Conservation (phyloP, 2,329 filamentous ascomycete genomes). For the Ophiostoma novo-ulmi region DNA sequence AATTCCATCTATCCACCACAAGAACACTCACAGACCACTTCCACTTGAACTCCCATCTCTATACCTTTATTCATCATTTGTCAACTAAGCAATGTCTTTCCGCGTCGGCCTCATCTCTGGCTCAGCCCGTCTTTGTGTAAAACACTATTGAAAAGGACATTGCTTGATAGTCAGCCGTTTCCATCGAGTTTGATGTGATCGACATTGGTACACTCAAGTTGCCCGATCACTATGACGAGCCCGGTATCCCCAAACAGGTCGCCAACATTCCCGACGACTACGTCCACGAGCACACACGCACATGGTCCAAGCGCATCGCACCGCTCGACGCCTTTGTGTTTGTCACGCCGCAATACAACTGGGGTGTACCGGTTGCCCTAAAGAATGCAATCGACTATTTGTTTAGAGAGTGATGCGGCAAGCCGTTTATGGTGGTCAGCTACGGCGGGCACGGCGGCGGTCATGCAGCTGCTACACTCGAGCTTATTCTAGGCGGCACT, state of each 20-base stretch:
- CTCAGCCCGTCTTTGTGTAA: neutral
- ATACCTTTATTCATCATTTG: neutral
- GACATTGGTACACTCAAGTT: neutral
- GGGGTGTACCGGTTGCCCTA: conserved; percentile 42
- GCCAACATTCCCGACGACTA: conserved; percentile 31
- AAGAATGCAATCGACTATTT: conserved; percentile 52
- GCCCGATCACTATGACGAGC: neutral
- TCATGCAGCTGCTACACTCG: conserved; percentile 30
- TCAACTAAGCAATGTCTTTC: neutral
- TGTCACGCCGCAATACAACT: conserved; percentile 43
- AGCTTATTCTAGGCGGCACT: conserved; percentile 29
- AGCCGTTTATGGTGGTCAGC: conserved; percentile 44
- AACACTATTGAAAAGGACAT: neutral
- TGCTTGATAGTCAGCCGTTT: neutral
- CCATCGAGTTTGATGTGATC: neutral
- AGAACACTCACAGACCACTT: neutral
- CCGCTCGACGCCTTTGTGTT: conserved; percentile 35
- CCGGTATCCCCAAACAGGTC: neutral
- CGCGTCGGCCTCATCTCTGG: neutral
- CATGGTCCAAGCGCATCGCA: conserved; percentile 34
- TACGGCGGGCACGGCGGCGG: conserved; percentile 42
- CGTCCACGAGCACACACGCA: conserved; percentile 34
- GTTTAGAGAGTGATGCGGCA: conserved; percentile 46
- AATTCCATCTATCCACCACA: neutral
- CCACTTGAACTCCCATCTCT: neutral